phyloP scores from a whole-genome alignment of 2,329 filamentous ascomycete genomes.

The Cladophialophora carrionii region DNA sequence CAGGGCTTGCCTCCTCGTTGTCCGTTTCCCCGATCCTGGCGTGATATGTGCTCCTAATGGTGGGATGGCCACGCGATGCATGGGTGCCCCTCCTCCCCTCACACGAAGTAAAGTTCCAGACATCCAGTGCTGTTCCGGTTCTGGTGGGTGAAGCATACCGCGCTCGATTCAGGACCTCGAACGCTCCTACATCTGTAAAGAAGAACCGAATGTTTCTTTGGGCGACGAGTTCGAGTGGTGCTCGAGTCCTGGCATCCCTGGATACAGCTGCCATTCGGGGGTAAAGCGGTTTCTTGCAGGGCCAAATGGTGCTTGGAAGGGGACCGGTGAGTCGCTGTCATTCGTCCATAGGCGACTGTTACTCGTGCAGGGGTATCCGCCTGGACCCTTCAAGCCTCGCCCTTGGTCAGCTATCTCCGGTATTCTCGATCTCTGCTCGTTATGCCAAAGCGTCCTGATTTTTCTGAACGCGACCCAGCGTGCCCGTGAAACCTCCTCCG shows the following conservation, averaged over 20 bases:
- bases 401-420: conserved; percentile 4
- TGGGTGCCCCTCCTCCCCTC: neutral
- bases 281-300: conserved; percentile 3
- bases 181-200: neutral
- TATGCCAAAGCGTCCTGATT: neutral
- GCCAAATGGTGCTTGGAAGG: neutral
- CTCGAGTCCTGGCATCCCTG: neutral
- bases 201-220: neutral
- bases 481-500: neutral
- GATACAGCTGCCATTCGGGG: conserved; percentile 10
- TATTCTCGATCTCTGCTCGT: neutral
- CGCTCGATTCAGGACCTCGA: neutral
- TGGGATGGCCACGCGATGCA: conserved; percentile 3
- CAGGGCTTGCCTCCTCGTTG: neutral
- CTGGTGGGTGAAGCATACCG: neutral
- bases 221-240: neutral
- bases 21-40: neutral
- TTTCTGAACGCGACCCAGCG: neutral
- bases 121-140: neutral
- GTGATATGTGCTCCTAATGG: neutral
- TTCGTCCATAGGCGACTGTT: conserved; percentile 6
- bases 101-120: neutral
- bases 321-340: neutral
- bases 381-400: neutral
- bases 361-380: neutral